Percentiles rank a stretch among this genome's conserved stretches.
phyloP scores from a whole-genome alignment of 2,329 filamentous ascomycete species.

The Alternaria sp. region DNA sequence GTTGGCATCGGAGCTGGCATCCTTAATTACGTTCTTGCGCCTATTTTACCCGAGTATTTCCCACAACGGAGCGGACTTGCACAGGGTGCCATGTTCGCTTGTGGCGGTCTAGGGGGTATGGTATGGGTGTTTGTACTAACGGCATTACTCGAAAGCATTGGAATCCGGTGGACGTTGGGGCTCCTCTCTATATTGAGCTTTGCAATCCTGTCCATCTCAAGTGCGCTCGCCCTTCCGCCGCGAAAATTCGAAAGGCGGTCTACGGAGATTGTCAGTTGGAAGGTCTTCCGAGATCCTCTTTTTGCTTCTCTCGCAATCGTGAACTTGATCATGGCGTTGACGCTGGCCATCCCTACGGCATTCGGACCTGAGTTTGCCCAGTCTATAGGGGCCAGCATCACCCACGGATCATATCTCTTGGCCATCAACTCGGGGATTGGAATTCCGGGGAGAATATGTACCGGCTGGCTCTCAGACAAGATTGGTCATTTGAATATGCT shows the following conservation, averaged over 20 bases:
- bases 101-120: slow-evolving; percentile 27
- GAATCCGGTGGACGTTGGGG: slow-evolving; percentile 57
- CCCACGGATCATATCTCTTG: slow-evolving; percentile 55
- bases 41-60: slow-evolving; percentile 61
- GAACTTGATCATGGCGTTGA: slow-evolving; percentile 52
- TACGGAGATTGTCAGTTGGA: slow-evolving; percentile 52
- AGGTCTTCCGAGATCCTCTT: slow-evolving; percentile 49
- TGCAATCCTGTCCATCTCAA: slow-evolving; percentile 50
- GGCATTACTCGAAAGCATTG: slow-evolving; percentile 53
- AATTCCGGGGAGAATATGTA: slow-evolving; percentile 54
- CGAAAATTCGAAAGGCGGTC: slow-evolving; percentile 50
- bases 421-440: slow-evolving; percentile 59
- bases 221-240: slow-evolving; percentile 46
- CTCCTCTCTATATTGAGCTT: slow-evolving; percentile 52
- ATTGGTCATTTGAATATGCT: slow-evolving; percentile 60
- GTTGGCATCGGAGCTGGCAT: slow-evolving; percentile 57
- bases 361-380: slow-evolving; percentile 60
- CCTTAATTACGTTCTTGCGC: slow-evolving; percentile 56
- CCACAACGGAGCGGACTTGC: slow-evolving; percentile 53
- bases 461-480: slow-evolving; percentile 58
- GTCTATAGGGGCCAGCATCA: slow-evolving; percentile 53
- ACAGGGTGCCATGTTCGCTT: slow-evolving; percentile 26
- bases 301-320: slow-evolving; percentile 56
- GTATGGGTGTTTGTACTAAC: slow-evolving; percentile 39
- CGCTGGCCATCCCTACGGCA: slow-evolving; percentile 57